phyloP scores from a whole-genome alignment of 805 yeast species.

The Lipomyces kockii region DNA sequence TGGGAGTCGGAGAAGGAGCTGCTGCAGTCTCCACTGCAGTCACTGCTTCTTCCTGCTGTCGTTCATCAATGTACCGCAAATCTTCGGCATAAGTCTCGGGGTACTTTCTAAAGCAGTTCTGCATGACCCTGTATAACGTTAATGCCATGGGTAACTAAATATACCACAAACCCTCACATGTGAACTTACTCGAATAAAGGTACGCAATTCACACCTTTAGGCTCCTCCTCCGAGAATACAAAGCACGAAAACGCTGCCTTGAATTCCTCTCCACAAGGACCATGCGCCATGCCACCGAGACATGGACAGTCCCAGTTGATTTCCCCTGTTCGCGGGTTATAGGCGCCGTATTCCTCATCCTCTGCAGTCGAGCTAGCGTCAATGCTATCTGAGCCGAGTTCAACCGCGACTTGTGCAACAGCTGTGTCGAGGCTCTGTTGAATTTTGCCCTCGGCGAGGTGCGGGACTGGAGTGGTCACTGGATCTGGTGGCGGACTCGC shows the following conservation, averaged over 20 bases:
- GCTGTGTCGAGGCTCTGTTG: slow-evolving; percentile 10
- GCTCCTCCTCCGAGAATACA: slow-evolving; percentile 90
- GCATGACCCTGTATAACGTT: slow-evolving; percentile 62
- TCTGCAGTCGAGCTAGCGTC: slow-evolving; percentile 8
- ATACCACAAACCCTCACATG: background rate
- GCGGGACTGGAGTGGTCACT: background rate
- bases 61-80: slow-evolving; percentile 47
- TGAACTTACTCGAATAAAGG: slow-evolving; percentile 67
- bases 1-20: background rate
- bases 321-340: slow-evolving; percentile 95
- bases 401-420: slow-evolving; percentile 5
- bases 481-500: background rate
- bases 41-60: slow-evolving; percentile 9
- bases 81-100: slow-evolving; percentile 96
- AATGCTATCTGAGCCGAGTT: background rate
- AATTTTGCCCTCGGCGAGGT: slow-evolving; percentile 4
- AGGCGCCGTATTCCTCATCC: slow-evolving; percentile 60
- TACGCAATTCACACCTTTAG: slow-evolving; percentile 95
- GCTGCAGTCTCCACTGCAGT: background rate
- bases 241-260: slow-evolving; percentile 94
- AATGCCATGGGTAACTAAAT: background rate
- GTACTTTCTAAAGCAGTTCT: slow-evolving; percentile 86
- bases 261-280: slow-evolving; percentile 97
- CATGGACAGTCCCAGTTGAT: slow-evolving; percentile 99
- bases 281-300: slow-evolving; percentile 97